phyloP scores from a whole-genome alignment of 2,329 filamentous ascomycete genomes.

The Aotearoamyces nothofagi region DNA sequence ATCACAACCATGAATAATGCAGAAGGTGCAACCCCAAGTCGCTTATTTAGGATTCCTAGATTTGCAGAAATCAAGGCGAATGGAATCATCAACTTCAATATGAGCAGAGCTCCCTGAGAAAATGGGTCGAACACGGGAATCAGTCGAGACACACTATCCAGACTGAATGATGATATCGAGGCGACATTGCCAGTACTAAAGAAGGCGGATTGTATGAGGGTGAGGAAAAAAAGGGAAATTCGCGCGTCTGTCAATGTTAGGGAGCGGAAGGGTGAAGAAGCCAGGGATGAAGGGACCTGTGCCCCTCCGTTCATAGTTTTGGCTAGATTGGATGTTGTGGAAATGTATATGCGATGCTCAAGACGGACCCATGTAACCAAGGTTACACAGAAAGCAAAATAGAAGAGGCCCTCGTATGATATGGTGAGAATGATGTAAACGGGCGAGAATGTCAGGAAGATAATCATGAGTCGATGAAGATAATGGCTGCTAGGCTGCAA shows the following conservation, averaged over 20 bases:
- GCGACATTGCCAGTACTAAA: conserved; percentile 96
- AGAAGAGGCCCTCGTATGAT: conserved; percentile 94
- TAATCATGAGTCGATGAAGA: conserved; percentile 71
- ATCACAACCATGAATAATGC: conserved; percentile 92
- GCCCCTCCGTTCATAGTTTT: conserved; percentile 5
- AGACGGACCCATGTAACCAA: conserved; percentile 84
- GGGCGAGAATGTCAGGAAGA: conserved; percentile 86
- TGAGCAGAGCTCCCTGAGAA: conserved; percentile 70
- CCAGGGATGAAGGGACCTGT: conserved; percentile 11
- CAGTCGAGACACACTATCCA: conserved; percentile 78
- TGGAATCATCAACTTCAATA: conserved; percentile 83
- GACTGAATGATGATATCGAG: conserved; percentile 80
- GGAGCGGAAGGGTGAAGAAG: conserved; percentile 32
- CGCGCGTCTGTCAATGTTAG: conserved; percentile 73
- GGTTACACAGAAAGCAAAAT: conserved; percentile 72
- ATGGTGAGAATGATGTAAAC: conserved; percentile 93
- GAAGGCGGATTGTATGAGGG: conserved; percentile 86
- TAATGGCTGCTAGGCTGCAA: conserved; percentile 75
- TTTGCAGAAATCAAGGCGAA: conserved; percentile 89
- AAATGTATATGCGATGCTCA: conserved; percentile 59
- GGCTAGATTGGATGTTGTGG: conserved; percentile 16
- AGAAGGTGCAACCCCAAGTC: conserved; percentile 70
- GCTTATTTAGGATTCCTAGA: conserved; percentile 79
- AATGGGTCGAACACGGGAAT: conserved; percentile 91
- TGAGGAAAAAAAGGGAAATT: conserved; percentile 88